A percentile compares a stretch with the other conserved stretches of the same genome.
phyloP scores from a whole-genome alignment of 768 basidiomycete genomes.

The Mycena galericulata region DNA sequence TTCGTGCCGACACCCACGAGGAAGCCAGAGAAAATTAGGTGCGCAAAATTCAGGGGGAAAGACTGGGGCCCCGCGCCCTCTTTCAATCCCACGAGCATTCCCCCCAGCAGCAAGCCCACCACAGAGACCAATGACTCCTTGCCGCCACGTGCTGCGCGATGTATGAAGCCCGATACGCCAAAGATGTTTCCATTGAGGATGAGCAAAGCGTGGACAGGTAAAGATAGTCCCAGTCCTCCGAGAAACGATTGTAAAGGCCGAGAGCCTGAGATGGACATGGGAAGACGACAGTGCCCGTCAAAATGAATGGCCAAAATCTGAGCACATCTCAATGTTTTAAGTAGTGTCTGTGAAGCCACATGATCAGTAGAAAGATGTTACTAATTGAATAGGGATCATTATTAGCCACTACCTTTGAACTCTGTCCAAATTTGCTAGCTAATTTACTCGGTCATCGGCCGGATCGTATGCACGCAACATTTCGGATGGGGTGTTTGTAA shows the following conservation, averaged over 20 bases:
- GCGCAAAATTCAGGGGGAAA: conserved; percentile 42
- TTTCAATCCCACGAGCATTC: conserved; percentile 53
- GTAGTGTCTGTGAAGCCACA: no score
- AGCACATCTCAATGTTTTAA: no score
- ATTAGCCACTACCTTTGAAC: no score
- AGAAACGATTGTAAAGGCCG: conserved; percentile 57
- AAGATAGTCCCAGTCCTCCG: conserved; percentile 65
- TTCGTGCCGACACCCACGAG: conserved; percentile 71
- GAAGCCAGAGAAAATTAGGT: conserved; percentile 60
- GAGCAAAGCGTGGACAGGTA: conserved; percentile 64
- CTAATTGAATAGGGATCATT: no score
- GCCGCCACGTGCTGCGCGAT: conserved; percentile 59
- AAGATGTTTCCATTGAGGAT: conserved; percentile 67
- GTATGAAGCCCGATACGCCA: conserved; percentile 72
- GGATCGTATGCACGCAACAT: no score
- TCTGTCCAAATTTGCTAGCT: no score
- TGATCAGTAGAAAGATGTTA: no score
- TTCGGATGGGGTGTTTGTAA: no score
- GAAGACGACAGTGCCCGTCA: no score
- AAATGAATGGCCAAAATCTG: no score
- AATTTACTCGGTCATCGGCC: no score
- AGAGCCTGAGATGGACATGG: conserved; percentile 18
- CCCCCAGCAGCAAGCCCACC: conserved; percentile 64
- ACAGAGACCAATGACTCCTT: conserved; percentile 56
- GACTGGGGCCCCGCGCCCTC: conserved; percentile 49